These are phyloP conservation scores for Eutreptiella sp. DNA, from an alignment of 208 protist genomes.

Conservation along the genomic window DNA sequence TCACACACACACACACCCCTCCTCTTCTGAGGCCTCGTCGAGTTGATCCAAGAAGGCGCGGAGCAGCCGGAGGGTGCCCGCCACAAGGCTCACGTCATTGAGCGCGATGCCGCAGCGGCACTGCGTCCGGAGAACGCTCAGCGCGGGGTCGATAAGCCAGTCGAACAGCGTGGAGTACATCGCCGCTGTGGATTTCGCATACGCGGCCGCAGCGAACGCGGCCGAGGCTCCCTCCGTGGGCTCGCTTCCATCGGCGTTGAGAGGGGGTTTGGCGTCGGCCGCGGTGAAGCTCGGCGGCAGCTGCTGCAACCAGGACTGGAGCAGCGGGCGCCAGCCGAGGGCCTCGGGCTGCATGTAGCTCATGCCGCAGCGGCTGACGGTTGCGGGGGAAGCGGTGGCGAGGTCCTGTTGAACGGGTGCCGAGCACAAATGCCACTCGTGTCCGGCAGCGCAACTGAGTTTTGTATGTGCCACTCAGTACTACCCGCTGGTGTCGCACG, in stretches of 20 bases:
- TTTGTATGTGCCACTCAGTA: too few relatives aligned
- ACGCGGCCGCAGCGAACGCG: too few relatives aligned
- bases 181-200: neutral
- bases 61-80: conserved; percentile 71
- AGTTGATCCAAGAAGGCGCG: conserved; percentile 49
- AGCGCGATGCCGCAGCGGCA: conserved; percentile 66
- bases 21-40: neutral
- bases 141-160: conserved; percentile 58
- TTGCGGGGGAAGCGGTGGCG: conserved; percentile 63
- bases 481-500: too few relatives aligned
- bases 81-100: conserved; percentile 57
- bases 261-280: too few relatives aligned
- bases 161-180: conserved; percentile 52
- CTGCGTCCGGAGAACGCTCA: conserved; percentile 68
- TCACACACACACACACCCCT: too few relatives aligned
- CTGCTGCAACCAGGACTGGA: conserved; percentile 42
- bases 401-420: too few relatives aligned
- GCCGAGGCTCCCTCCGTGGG: too few relatives aligned
- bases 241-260: too few relatives aligned
- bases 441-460: too few relatives aligned
- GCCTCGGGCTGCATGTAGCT: conserved; percentile 40
- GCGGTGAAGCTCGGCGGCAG: too few relatives aligned
- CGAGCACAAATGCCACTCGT: too few relatives aligned
- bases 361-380: conserved; percentile 60
- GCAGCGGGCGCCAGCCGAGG: conserved; percentile 26